Base-by-base conservation (phyloP, 2,329 filamentous ascomycete genomes). In the Nothophaeocryptopus gaeumannii region DNA sequence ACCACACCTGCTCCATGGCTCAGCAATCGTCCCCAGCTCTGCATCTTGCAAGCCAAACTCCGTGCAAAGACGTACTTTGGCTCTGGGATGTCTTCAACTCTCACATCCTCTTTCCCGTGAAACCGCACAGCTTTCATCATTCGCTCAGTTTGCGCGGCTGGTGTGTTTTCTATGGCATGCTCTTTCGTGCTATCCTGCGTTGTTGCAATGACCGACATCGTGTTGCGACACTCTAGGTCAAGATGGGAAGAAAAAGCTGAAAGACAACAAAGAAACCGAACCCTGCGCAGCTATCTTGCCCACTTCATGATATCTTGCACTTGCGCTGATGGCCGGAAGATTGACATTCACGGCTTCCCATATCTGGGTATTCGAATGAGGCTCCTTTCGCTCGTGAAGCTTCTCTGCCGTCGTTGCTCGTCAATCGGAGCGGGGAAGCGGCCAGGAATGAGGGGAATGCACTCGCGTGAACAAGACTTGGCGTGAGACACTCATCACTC, bases 101-200 rank as follows among this genome's bases (percentile, higher is more conserved):
- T 63, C 44, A 70, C 43, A 42, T 70, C 67, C 40, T 65, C 58
- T 47, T 66, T 66, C 32, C 66, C 67, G 39, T 70, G 65, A 53
- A 70, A 68, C n/a, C 66, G 62, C n/a, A 69, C 58, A 5, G 67
- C 67, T 43, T 65, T 68, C 67, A 70, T 70, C 4, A 45, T 61
- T 15, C 45, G 41, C 26, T 31, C 39, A 10, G 33, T 58, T 26
- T 43, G 29, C 7, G 54, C 29, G 14, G 50, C 34, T 10, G 41
- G 45, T 26, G 40, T 26, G 34, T 55, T 51, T 35, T 55, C 49
- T 12, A 37, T 30, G 5, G 53, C 45, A 41, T 50, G 49, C 8
- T 29, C 16, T 20, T 46, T 42, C 5, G 35, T 40, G 39, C 53
- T 47, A 33, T 55, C 53, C 40, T 53, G 53, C 8, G 36, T 53